These are phyloP conservation scores for Phytophthora syringae DNA, from an alignment of 352 stramenopile genomes.

Conservation along the genomic window DNA sequence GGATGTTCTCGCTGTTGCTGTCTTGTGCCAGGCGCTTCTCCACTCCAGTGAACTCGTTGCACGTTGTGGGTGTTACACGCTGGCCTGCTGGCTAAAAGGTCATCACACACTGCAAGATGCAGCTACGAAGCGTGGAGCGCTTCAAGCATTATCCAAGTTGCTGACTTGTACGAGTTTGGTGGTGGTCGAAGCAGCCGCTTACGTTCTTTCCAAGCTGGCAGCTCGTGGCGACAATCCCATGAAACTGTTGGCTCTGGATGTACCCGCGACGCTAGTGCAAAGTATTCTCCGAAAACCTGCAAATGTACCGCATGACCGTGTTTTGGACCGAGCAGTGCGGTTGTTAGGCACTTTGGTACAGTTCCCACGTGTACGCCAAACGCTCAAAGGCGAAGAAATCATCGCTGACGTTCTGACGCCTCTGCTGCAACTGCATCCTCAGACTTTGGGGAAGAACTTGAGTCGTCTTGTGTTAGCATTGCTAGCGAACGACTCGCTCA, in stretches of 20 bases:
- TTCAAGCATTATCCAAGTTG: conserved; percentile 64
- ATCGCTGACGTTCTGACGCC: conserved; percentile 72
- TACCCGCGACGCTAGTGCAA: conserved; percentile 61
- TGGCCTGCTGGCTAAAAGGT: conserved; percentile 72
- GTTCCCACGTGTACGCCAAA: conserved; percentile 60
- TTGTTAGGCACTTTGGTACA: conserved; percentile 68
- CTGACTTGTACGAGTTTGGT: conserved; percentile 63
- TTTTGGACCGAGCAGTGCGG: conserved; percentile 67
- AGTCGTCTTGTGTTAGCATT: conserved; percentile 64
- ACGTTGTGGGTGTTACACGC: conserved; percentile 69
- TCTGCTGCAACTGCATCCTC: conserved; percentile 64
- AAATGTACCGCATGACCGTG: conserved; percentile 49
- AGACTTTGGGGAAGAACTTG: conserved; percentile 65
- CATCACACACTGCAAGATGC: conserved; percentile 50
- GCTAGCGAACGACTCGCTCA: conserved; percentile 76
- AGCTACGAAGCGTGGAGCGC: conserved; percentile 47
- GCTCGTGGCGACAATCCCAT: conserved; percentile 69
- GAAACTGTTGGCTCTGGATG: conserved; percentile 68
- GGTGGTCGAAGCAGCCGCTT: conserved; percentile 69
- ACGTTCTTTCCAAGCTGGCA: conserved; percentile 67
- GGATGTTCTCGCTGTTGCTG: conserved; percentile 60
- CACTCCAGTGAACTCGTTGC: conserved; percentile 77
- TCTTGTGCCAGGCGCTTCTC: conserved; percentile 58
- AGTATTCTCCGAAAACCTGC: conserved; percentile 46
- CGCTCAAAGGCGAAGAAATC: conserved; percentile 73